These are phyloP conservation scores for Wickerhamomyces subpelliculosus DNA, from an alignment of 805 yeast genomes.

Conservation along the genomic window DNA sequence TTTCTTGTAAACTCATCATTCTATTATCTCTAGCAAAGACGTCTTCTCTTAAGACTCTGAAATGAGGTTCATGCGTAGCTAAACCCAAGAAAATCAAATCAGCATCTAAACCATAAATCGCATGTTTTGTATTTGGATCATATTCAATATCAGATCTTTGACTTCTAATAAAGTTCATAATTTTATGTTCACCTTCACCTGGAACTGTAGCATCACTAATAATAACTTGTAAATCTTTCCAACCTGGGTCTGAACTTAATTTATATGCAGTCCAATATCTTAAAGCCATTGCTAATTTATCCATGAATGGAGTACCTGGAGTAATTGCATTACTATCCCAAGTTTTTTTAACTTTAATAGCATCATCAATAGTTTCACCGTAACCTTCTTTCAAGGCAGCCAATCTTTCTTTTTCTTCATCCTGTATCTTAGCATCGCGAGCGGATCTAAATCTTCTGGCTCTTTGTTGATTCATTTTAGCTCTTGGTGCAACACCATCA, in stretches of 20 bases:
- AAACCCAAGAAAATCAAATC: constrained; percentile 93
- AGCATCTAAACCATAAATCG: constrained; percentile 96
- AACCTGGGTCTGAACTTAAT: constrained; percentile 82
- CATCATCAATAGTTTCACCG: constrained; percentile 69
- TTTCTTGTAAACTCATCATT: constrained; percentile 39
- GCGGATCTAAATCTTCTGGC: constrained; percentile 91
- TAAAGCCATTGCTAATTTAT: constrained; percentile 70
- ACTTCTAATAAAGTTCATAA: constrained; percentile 90
- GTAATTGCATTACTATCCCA: constrained; percentile 98
- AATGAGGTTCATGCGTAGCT: constrained; percentile 98
- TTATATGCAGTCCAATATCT: constrained; percentile 92
- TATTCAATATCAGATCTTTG: constrained; percentile 84
- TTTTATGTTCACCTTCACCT: constrained; percentile 99
- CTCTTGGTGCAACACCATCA: constrained; percentile 98
- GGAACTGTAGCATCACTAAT: constrained; percentile 96
- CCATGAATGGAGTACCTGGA: constrained; percentile 99
- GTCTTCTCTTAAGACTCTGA: constrained; percentile 89
- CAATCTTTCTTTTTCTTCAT: constrained; percentile 58
- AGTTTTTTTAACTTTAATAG: constrained; percentile 63
- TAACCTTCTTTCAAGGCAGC: constrained; percentile 22
- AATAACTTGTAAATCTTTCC: constrained; percentile 84
- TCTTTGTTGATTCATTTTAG: constrained; percentile 96
- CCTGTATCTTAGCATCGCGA: constrained; percentile 75
- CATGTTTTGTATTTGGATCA: constrained; percentile 90
- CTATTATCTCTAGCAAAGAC: constrained; percentile 68